Evolutionary conservation across 2,329 filamentous ascomycete species (phyloP).

Genomic region (Akanthomyces muscarius): DNA sequence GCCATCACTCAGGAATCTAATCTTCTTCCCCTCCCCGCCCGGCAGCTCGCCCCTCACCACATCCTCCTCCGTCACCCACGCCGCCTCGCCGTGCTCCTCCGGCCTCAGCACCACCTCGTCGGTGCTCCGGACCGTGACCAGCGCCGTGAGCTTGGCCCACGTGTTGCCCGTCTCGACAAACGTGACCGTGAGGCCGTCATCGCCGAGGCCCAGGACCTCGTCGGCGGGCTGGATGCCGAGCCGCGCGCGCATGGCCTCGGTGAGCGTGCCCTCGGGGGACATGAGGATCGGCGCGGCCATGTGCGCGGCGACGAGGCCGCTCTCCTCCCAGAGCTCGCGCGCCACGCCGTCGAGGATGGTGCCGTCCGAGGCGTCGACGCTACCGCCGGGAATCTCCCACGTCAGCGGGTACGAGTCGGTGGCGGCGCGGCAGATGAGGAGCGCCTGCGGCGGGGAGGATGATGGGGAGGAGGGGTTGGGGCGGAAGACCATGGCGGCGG

Average conservation of each 20-base stretch:
- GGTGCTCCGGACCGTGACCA: conserved; percentile 26
- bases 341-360: conserved; percentile 34
- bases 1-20: conserved; percentile 32
- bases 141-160: conserved; percentile 30
- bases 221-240: conserved; percentile 19
- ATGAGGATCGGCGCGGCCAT: conserved; percentile 25
- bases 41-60: conserved; percentile 21
- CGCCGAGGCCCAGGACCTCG: conserved; percentile 23
- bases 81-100: conserved; percentile 36
- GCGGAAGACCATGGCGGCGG: conserved; percentile 22
- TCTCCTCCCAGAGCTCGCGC: conserved; percentile 46
- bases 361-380: conserved; percentile 36
- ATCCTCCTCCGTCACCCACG: conserved; percentile 38
- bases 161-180: conserved; percentile 24
- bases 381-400: conserved; percentile 31
- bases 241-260: neutral
- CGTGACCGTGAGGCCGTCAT: conserved; percentile 22
- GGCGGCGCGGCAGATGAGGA: conserved; percentile 20
- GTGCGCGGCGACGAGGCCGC: conserved; percentile 32
- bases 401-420: conserved; percentile 21
- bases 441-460: neutral
- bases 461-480: neutral
- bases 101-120: conserved; percentile 7
- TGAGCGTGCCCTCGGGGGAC: neutral
- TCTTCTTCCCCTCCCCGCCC: conserved; percentile 23